Conservation (phyloP, 2,329 filamentous ascomycete species). For the Fusarium sp. region DNA sequence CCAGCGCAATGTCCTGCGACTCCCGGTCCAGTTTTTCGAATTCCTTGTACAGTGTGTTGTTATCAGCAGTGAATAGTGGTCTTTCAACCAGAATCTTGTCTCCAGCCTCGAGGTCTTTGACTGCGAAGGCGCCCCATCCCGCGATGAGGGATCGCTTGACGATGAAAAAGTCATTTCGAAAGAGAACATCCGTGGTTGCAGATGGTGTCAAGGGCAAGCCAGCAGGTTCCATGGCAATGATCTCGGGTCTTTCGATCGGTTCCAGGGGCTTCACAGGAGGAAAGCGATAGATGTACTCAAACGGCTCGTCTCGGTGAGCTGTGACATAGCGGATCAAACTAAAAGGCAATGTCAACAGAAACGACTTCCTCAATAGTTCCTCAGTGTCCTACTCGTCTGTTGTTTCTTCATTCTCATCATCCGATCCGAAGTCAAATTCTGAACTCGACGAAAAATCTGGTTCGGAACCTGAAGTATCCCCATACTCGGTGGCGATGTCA, state of each 20-base stretch:
- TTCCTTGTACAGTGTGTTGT: constrained; percentile 44
- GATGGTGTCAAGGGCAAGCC: constrained; percentile 4
- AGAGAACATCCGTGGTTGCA: constrained; percentile 28
- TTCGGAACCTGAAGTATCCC: constrained; percentile 36
- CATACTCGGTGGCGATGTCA: constrained; percentile 12
- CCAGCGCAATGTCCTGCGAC: constrained; percentile 47
- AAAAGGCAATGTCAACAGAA: not conserved
- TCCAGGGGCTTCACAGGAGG: constrained; percentile 22
- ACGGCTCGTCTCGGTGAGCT: constrained; percentile 10
- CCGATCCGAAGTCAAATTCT: constrained; percentile 30
- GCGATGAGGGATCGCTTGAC: constrained; percentile 53
- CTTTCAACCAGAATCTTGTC: constrained; percentile 57
- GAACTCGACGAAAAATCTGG: constrained; percentile 29
- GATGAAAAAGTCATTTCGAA: constrained; percentile 53
- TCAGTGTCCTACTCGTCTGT: constrained; percentile 31
- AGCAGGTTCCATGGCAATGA: not conserved
- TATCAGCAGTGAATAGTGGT: constrained; percentile 51
- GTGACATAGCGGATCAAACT: constrained; percentile 29
- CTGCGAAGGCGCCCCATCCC: constrained; percentile 60
- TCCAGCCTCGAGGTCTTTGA: constrained; percentile 47
- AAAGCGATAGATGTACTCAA: constrained; percentile 9
- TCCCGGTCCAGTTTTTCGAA: constrained; percentile 48
- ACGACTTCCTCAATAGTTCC: not conserved
- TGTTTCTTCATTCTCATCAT: constrained; percentile 36
- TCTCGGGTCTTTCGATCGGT: not conserved